Evolutionary conservation across 441 rosid species (phyloP).

Genomic region (Gossypium gossypioides): DNA sequence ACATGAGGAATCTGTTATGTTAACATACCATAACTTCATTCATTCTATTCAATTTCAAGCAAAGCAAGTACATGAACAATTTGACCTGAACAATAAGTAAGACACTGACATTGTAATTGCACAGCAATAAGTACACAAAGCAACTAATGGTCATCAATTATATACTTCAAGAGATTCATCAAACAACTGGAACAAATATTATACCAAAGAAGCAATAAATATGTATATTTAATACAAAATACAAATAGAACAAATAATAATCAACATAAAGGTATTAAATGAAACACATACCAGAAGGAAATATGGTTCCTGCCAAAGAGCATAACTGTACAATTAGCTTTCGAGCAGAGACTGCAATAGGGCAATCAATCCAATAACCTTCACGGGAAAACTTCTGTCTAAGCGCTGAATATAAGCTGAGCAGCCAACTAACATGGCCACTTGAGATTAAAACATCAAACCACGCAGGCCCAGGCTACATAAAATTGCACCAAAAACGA

Average conservation of each 20-base stretch:
- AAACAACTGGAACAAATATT: not conserved
- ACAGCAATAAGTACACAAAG: not conserved
- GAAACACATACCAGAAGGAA: slow-evolving; percentile 54
- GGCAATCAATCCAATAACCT: slow-evolving; percentile 86
- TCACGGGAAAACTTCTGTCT: slow-evolving; percentile 66
- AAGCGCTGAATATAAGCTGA: slow-evolving; percentile 63
- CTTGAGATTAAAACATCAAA: slow-evolving; percentile 77
- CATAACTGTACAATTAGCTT: slow-evolving; percentile 88
- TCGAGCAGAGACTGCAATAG: slow-evolving; percentile 87
- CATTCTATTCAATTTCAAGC: not conserved
- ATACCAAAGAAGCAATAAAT: not conserved
- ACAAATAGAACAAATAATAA: not conserved
- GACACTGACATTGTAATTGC: not conserved
- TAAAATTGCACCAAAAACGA: slow-evolving; percentile 14
- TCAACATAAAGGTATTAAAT: not conserved
- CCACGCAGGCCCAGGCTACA: slow-evolving; percentile 95
- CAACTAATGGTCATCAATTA: not conserved
- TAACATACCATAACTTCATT: slow-evolving; percentile 5
- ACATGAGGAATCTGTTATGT: not conserved
- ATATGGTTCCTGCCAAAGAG: slow-evolving; percentile 72
- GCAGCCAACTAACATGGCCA: slow-evolving; percentile 76
- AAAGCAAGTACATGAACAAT: not conserved
- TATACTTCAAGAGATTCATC: slow-evolving; percentile 1
- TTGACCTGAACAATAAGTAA: not conserved
- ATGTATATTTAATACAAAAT: not conserved